Evolutionary conservation across 805 yeast genomes (phyloP).

Genomic region (Starmerella vaccinii): DNA sequence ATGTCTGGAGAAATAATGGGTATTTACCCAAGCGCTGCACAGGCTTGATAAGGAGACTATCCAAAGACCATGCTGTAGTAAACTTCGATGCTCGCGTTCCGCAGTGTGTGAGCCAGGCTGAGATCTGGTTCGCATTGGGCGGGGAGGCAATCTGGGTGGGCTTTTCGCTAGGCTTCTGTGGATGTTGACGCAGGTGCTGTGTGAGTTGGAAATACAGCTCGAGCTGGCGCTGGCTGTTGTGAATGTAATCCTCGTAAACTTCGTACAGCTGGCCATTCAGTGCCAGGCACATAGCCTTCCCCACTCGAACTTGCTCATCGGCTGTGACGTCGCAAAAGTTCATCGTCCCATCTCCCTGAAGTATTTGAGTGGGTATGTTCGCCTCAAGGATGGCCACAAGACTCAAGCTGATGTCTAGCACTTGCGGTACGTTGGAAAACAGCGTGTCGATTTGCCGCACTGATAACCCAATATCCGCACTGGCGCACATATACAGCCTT

Average conservation of each 20-base stretch:
- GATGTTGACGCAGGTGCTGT: constrained; percentile 18
- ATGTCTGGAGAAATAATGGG: constrained; percentile 32
- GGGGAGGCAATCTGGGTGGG: neutral
- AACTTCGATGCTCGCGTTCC: constrained; percentile 23
- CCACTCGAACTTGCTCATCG: constrained; percentile 28
- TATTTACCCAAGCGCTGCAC: constrained; percentile 39
- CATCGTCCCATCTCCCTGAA: constrained; percentile 21
- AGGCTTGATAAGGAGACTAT: constrained; percentile 37
- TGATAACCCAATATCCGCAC: constrained; percentile 26
- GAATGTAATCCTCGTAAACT: constrained; percentile 31
- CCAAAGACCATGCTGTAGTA: constrained; percentile 36
- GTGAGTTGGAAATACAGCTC: constrained; percentile 21
- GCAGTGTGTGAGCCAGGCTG: constrained; percentile 32
- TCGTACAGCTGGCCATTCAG: constrained; percentile 28
- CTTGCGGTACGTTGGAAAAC: constrained; percentile 30
- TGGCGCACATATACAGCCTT: constrained; percentile 27
- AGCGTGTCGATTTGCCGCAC: constrained; percentile 25
- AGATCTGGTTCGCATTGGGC: constrained; percentile 1
- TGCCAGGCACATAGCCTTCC: constrained; percentile 27
- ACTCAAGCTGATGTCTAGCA: constrained; percentile 28
- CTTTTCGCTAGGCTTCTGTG: constrained; percentile 19
- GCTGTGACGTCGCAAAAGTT: constrained; percentile 15
- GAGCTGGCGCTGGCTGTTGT: constrained; percentile 27
- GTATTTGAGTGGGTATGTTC: constrained; percentile 28
- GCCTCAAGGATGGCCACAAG: constrained; percentile 27